Evolutionary conservation across 2,329 filamentous ascomycete genomes (phyloP).

Genomic region (Periconia sp.): DNA sequence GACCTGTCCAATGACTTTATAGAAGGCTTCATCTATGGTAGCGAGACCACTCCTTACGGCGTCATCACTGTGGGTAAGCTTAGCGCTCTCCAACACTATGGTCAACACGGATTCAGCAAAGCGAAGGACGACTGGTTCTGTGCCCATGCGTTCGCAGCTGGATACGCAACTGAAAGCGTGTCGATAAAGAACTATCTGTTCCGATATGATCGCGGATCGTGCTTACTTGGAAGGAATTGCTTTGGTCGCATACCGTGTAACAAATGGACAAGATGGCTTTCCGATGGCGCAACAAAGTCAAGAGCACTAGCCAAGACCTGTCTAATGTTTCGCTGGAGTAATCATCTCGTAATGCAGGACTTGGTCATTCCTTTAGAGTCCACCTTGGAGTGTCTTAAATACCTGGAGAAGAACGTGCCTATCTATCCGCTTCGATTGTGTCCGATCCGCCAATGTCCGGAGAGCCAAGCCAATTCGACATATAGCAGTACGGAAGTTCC

Average conservation of each 20-base stretch:
- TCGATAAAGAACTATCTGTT: constrained; percentile 64
- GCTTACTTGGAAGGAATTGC: constrained; percentile 66
- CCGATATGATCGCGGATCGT: constrained; percentile 67
- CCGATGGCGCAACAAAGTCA: constrained; percentile 68
- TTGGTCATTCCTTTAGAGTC: constrained; percentile 62
- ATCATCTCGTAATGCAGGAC: constrained; percentile 67
- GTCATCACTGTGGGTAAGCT: constrained; percentile 67
- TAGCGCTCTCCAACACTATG: constrained; percentile 51
- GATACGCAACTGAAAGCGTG: constrained; percentile 44
- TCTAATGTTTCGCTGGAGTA: constrained; percentile 62
- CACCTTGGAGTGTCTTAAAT: constrained; percentile 59
- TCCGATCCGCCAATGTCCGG: constrained; percentile 43
- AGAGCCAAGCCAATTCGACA: constrained; percentile 22
- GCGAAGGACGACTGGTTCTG: constrained; percentile 75
- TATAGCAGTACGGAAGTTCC: too few relatives aligned
- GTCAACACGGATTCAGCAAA: constrained; percentile 55
- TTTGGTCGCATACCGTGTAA: constrained; percentile 65
- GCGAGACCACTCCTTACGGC: constrained; percentile 53
- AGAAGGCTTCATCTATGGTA: constrained; percentile 69
- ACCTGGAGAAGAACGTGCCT: constrained; percentile 52
- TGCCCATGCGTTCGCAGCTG: constrained; percentile 58
- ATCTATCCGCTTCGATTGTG: constrained; percentile 66
- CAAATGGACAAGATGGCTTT: constrained; percentile 59
- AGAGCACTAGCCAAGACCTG: constrained; percentile 67
- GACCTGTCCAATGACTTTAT: constrained; percentile 64